phyloP scores from a whole-genome alignment of 2,329 filamentous ascomycete species.

The Hortaea werneckii region DNA sequence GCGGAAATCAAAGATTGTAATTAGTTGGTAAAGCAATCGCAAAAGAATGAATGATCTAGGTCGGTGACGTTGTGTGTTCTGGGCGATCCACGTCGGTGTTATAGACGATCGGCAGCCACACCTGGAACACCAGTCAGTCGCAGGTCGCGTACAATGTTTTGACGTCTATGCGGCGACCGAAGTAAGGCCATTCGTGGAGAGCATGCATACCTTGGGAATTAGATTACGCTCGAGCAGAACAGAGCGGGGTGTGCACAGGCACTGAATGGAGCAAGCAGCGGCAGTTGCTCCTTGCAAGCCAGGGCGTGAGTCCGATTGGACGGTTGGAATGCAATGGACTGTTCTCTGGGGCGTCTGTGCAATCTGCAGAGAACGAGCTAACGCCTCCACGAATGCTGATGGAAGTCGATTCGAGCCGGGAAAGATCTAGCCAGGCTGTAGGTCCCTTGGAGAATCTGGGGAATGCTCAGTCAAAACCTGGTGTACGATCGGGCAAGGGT shows the following conservation, averaged over 20 bases:
- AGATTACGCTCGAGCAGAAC: constrained; percentile 34
- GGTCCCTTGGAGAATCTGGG: constrained; percentile 31
- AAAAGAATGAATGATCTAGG: constrained; percentile 31
- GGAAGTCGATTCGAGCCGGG: constrained; percentile 14
- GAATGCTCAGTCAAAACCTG: constrained; percentile 32
- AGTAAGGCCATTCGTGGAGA: constrained; percentile 13
- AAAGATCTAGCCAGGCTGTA: constrained; percentile 20
- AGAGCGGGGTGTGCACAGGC: constrained; percentile 14
- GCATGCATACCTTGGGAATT: constrained; percentile 39
- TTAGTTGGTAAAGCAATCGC: constrained; percentile 44
- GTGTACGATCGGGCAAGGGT: constrained; percentile 25
- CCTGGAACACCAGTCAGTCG: constrained; percentile 25
- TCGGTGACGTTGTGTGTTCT: constrained; percentile 15
- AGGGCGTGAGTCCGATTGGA: constrained; percentile 31
- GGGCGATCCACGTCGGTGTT: constrained; percentile 19
- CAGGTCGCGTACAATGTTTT: constrained; percentile 13
- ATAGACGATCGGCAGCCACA: constrained; percentile 26
- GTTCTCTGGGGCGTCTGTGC: constrained; percentile 20
- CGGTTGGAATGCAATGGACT: constrained; percentile 27
- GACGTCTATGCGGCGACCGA: constrained; percentile 10
- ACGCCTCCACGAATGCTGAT: constrained; percentile 38
- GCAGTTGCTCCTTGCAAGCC: constrained; percentile 28
- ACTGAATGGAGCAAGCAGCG: constrained; percentile 16
- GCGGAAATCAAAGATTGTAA: constrained; percentile 43
- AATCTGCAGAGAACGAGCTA: constrained; percentile 44